Percentiles rank a stretch among this genome's conserved stretches.
phyloP scores from a whole-genome alignment of 2,329 filamentous ascomycete species.

The Fusarium sacchari region DNA sequence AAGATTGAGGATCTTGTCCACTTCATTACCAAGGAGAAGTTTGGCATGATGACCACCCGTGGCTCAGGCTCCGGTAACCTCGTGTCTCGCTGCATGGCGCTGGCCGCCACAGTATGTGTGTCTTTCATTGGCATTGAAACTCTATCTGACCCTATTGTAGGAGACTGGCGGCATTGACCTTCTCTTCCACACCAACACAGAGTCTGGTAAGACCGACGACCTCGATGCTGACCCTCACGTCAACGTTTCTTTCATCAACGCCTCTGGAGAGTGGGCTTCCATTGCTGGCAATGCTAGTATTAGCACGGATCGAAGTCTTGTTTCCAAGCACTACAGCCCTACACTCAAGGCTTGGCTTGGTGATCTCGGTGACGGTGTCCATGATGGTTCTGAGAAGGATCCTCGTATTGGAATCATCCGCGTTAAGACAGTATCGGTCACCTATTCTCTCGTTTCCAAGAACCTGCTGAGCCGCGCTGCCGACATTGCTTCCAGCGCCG shows the following conservation, averaged over 20 bases:
- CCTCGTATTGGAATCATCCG: slow-evolving; percentile 85
- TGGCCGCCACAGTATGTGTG: slow-evolving; percentile 76
- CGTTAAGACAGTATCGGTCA: slow-evolving; percentile 76
- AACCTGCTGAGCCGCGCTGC: slow-evolving; percentile 71
- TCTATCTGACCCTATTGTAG: slow-evolving; percentile 53
- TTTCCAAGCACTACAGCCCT: slow-evolving; percentile 80
- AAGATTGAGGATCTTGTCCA: slow-evolving; percentile 79
- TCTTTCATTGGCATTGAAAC: not conserved
- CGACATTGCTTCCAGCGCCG: slow-evolving; percentile 79
- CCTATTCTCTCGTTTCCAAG: slow-evolving; percentile 73
- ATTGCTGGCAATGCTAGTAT: slow-evolving; percentile 78
- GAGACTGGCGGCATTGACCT: slow-evolving; percentile 82
- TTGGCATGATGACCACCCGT: slow-evolving; percentile 88
- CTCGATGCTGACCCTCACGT: slow-evolving; percentile 76
- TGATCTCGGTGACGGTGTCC: slow-evolving; percentile 82
- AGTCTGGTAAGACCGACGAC: slow-evolving; percentile 88
- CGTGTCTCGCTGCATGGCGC: slow-evolving; percentile 85
- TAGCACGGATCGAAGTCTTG: slow-evolving; percentile 72
- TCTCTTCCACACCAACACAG: slow-evolving; percentile 91
- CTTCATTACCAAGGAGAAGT: slow-evolving; percentile 80
- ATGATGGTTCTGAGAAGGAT: slow-evolving; percentile 84
- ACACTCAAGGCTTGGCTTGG: slow-evolving; percentile 86
- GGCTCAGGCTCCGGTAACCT: slow-evolving; percentile 72
- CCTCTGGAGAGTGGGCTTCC: slow-evolving; percentile 85
- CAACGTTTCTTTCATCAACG: slow-evolving; percentile 84